phyloP scores from a whole-genome alignment of 768 basidiomycete species.

The Phylloporus arenicola region DNA sequence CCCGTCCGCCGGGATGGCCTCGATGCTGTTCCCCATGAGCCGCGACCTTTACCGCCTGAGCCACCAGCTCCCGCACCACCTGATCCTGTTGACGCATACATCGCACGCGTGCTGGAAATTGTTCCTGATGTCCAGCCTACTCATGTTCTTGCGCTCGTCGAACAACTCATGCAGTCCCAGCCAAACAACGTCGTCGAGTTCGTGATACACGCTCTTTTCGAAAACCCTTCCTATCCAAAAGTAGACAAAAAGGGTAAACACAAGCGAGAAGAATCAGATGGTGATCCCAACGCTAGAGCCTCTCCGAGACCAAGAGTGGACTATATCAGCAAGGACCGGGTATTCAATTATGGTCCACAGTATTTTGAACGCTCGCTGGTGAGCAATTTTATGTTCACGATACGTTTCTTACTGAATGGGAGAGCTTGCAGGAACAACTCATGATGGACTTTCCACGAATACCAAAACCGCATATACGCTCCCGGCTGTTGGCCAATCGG shows the following conservation, averaged over 20 bases:
- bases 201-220: constrained; percentile 58
- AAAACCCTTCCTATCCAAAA: constrained; percentile 56
- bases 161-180: constrained; percentile 35
- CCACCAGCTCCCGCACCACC: constrained; percentile 4
- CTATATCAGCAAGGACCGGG: constrained; percentile 46
- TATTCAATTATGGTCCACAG: constrained; percentile 34
- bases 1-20: neutral
- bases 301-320: constrained; percentile 46
- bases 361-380: constrained; percentile 55
- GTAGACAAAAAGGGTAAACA: constrained; percentile 44
- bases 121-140: constrained; percentile 64
- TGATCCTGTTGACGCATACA: constrained; percentile 24
- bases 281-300: constrained; percentile 14
- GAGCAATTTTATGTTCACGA: constrained; percentile 4
- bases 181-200: constrained; percentile 40
- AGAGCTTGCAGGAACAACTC: constrained; percentile 42
- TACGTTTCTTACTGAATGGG: neutral
- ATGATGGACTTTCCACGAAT: constrained; percentile 53
- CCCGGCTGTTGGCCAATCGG: constrained; percentile 30
- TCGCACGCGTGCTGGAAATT: constrained; percentile 59
- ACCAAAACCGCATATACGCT: constrained; percentile 50
- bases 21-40: neutral
- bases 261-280: constrained; percentile 32
- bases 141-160: constrained; percentile 47
- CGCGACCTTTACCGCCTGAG: neutral